phyloP scores from a whole-genome alignment of 306 rosid genomes.

The Quercus wislizeni region DNA sequence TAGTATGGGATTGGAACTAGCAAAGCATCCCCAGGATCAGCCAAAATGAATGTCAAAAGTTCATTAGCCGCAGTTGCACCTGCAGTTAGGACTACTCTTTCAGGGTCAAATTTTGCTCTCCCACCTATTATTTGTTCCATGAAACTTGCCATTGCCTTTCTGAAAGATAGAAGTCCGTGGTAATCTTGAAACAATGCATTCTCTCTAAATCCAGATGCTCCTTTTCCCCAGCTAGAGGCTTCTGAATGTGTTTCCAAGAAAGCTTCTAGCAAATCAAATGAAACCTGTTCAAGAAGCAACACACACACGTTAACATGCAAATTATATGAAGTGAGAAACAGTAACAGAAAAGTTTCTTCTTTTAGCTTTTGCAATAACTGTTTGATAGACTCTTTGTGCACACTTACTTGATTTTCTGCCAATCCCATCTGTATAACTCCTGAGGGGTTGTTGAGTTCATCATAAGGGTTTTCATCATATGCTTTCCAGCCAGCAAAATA shows the following conservation, averaged over 20 bases:
- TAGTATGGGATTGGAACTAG: conserved; percentile 94
- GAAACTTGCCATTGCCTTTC: conserved; percentile 90
- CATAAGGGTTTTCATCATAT: conserved; percentile 77
- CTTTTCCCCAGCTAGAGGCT: conserved; percentile 51
- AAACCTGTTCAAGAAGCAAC: conserved; percentile 49
- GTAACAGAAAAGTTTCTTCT: neutral
- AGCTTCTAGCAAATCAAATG: conserved; percentile 80
- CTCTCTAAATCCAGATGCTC: conserved; percentile 65
- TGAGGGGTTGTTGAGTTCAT: conserved; percentile 53
- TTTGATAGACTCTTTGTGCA: neutral
- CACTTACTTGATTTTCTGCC: conserved; percentile 91
- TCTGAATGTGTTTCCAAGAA: conserved; percentile 62
- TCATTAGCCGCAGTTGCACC: conserved; percentile 98
- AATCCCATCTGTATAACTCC: conserved; percentile 96
- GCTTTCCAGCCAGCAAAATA: conserved; percentile 99
- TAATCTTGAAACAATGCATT: conserved; percentile 94
- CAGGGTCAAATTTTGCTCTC: conserved; percentile 63
- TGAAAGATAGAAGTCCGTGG: conserved; percentile 73
- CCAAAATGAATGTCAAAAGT: conserved; percentile 79
- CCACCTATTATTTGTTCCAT: conserved; percentile 82
- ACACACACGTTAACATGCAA: neutral
- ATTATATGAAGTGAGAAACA: neutral
- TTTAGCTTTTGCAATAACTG: neutral
- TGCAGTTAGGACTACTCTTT: conserved; percentile 79
- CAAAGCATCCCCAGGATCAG: conserved; percentile 86